A percentile compares a stretch with the other conserved stretches of the same genome.
Conservation (phyloP, 441 rosid genomes). For the Macaranga tanarius region DNA sequence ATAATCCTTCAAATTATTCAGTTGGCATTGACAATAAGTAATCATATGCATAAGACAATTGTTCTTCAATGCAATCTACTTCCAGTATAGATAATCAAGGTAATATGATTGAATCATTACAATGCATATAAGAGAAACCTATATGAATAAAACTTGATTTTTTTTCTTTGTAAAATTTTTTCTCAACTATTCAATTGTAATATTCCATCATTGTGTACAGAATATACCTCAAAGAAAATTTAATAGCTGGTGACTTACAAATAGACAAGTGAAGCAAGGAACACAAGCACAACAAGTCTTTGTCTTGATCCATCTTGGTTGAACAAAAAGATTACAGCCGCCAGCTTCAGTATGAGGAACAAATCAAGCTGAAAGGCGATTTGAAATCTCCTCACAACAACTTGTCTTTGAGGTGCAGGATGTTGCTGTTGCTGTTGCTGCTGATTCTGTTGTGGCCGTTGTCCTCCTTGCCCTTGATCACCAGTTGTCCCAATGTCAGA, state of each 20-base stretch:
- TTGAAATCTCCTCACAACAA: slow-evolving; percentile 79
- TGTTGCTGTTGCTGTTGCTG: slow-evolving; percentile 70
- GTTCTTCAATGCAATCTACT: not conserved
- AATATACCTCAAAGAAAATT: slow-evolving; percentile 8
- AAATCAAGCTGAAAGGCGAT: slow-evolving; percentile 92
- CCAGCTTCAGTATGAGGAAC: slow-evolving; percentile 84
- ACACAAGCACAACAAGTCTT: slow-evolving; percentile 74
- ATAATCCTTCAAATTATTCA: not conserved
- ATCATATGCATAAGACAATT: not conserved
- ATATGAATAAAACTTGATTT: not conserved
- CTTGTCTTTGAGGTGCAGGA: slow-evolving; percentile 66
- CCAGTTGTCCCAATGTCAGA: slow-evolving; percentile 41
- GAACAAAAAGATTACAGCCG: slow-evolving; percentile 85
- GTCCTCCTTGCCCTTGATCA: slow-evolving; percentile 50
- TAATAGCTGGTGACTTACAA: slow-evolving; percentile 54
- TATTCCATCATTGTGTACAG: not conserved
- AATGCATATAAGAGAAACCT: not conserved
- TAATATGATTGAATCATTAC: not conserved
- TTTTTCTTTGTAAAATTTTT: not conserved
- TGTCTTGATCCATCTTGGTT: slow-evolving; percentile 98
- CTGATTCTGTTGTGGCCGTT: slow-evolving; percentile 50
- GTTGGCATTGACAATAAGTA: not conserved
- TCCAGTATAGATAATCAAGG: not conserved
- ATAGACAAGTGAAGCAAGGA: slow-evolving; percentile 78
- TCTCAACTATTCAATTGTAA: slow-evolving; percentile 1